Percentiles rank a stretch among this genome's conserved stretches.
Evolutionary conservation across 805 yeast genomes (phyloP).

Genomic region (Starmerella khaoyaiensis): DNA sequence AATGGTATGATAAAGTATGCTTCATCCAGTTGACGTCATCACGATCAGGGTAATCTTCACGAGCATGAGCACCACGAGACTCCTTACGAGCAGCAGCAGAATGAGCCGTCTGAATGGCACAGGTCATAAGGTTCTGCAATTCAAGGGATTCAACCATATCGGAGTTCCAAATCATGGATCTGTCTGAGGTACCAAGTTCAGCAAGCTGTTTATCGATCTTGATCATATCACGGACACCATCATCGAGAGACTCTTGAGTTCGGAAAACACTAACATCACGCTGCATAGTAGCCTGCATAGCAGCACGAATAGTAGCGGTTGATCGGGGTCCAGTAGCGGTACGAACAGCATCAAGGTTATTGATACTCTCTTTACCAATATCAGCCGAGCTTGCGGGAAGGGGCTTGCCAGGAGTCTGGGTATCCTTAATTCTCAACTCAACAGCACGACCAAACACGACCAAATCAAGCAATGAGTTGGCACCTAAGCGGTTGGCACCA

Average conservation of each 20-base stretch:
- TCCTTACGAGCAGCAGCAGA: slow-evolving; percentile 92
- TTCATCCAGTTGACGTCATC: slow-evolving; percentile 97
- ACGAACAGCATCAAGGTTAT: slow-evolving; percentile 78
- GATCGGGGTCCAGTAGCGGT: slow-evolving; percentile 67
- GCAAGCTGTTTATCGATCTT: slow-evolving; percentile 61
- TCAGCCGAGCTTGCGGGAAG: slow-evolving; percentile 72
- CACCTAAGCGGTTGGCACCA: slow-evolving; percentile 99
- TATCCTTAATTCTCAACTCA: slow-evolving; percentile 76
- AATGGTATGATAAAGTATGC: slow-evolving; percentile 90
- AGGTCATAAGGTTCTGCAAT: slow-evolving; percentile 87
- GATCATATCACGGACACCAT: slow-evolving; percentile 71
- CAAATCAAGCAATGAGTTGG: slow-evolving; percentile 88
- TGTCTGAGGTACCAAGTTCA: slow-evolving; percentile 77
- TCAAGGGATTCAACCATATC: slow-evolving; percentile 94
- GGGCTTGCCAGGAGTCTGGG: slow-evolving; percentile 78
- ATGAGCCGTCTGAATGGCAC: slow-evolving; percentile 91
- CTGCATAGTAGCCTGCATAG: slow-evolving; percentile 95
- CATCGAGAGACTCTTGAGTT: slow-evolving; percentile 79
- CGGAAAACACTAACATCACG: slow-evolving; percentile 94
- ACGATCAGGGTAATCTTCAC: slow-evolving; percentile 94
- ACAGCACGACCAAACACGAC: slow-evolving; percentile 99
- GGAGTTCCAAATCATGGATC: slow-evolving; percentile 98
- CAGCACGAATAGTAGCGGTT: slow-evolving; percentile 79
- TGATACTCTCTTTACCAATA: slow-evolving; percentile 79
- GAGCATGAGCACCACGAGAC: slow-evolving; percentile 98